Evolutionary conservation across 202 grass and related monocot species (phyloP), one percentile per base, ranked within the genome.

Genomic region (Zoysia matrella): DNA sequence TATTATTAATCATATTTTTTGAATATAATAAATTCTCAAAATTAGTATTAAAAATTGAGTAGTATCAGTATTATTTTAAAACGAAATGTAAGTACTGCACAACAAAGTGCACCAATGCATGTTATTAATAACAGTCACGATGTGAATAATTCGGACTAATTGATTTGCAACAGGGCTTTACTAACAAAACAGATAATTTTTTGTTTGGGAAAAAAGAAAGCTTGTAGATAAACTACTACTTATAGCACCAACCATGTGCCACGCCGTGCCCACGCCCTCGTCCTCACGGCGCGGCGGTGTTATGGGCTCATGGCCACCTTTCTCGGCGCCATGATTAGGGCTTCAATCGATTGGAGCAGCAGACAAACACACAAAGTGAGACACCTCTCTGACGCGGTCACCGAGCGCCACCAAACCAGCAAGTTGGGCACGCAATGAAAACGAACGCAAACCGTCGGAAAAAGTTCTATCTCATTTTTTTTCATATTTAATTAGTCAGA

Each of bases 321-420:
- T 92, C 86, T 86, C 65, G 83, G 65, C 84, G 22, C 10, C 64
- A 87, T 89, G 83, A 82, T 84, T 89, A 89, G 72, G 77, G 11
- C 77, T 85, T 93, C 67, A 83, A 88, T 79, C 81, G 82, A 74
- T 69, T n/a, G 14, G 40, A 75, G 42, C 69, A 83, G 62, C 84
- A 70, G 71, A 87, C 80, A 73, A 83, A 76, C 77, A 83, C 73
- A 78, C 76, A 87, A 52, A 36, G 75, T 70, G 61, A 80, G 79
- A 47, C 91, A 84, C 91, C 73, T 88, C 91, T 78, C 84, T 52
- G 77, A 86, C 85, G 67, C 79, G 72, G 88, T 85, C 67, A 86
- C 52, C 66, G 60, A 87, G 66, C 84, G 72, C 75, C 86, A 63
- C 63, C 60, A 80, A 52, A 75, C 63, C 11, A 16, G 53, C 58